Evolutionary conservation across 148 eudicot genomes (phyloP), one percentile per base, ranked within the genome.

Genomic region (Fallopia convolvulus): DNA sequence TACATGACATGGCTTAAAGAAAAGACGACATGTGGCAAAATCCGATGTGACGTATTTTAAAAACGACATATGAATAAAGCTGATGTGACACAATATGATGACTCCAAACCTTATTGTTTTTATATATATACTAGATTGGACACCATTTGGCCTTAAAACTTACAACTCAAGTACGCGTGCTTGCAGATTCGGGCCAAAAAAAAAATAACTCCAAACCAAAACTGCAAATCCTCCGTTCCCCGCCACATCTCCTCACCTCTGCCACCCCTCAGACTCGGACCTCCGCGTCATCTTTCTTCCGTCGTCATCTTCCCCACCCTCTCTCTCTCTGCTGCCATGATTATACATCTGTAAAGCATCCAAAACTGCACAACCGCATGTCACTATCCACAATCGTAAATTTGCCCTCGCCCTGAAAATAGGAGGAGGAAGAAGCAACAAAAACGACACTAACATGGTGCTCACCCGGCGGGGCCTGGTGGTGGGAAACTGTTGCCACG

Each of bases 401-500:
- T 36, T 36, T 3, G 39, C 39, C 26, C 68, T 10, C 68, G 33
- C 40, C 39, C 40, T 32, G 41, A 12, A 39, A 32, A 32, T 11
- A 3, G 32, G 18, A 65, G 3, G 18, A 21, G 21, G 32, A n/a
- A 18, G 50, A 48, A 48, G 50, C 2, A 23, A 65, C 40, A 65
- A 65, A 18, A 12, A 30, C 70, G 1, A 50, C 13, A 12, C 40
- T 32, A 32, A 30, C 40, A 68, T 68, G 72, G 72, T 68, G 72
- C 20, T 17, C 46, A 36, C 72, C 46, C 46, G 72, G 72, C 32
- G 72, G 6, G 87, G 89, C 71, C 76, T 94, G 66, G 90, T 95
- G 70, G 97, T 88, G 17, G 99, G 99, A 9, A 92, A 91, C 81
- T 89, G 91, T 80, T 87, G 91, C 82, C 97, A 95, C 82, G 99